Evolutionary conservation across 2,329 filamentous ascomycete species (phyloP), one percentile per base, ranked within the genome.

Genomic region (Thielaviopsis musarum): DNA sequence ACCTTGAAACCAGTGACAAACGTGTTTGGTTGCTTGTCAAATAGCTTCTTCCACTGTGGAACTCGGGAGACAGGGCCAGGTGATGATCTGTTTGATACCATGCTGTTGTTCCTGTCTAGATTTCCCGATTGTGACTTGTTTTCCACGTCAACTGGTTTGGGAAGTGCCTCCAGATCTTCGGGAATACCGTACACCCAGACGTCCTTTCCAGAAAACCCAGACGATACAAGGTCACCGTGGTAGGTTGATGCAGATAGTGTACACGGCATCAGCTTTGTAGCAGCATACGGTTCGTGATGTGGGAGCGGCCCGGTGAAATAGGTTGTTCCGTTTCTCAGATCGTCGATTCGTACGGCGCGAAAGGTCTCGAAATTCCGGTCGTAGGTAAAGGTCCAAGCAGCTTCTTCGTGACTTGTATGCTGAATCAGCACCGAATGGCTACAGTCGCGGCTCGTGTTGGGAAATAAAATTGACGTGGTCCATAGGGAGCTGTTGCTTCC

Each of bases 391-490:
- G 87, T 80, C 85, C 86, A 91, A 62, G 75, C 79, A 26, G 85
- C 82, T 68, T 89, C 87, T 59, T 82, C 79, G 48, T 79, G 72
- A 56, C 72, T 74, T 4, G 78, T 78, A 62, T 81, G 75, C 64
- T 82, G 80, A 17, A 91, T 73, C 53, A 91, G 70, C 1, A 86
- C 82, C 21, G 86, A 85, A 70, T 91, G 86, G 64, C 85, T 89
- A 67, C 86, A 90, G 64, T 88, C 84, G 56, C 82, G 80, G 64
- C 84, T 88, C n/a, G 82, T 84, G 65, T 90, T 88, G 3, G 88
- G 87, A 60, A 91, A 91, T 2, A 93, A 73, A 53, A 93, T 91
- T 38, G 89, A 90, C 0, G 87, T 89, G 6, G 88, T 91, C 88
- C 88, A 93, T 66, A 91, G 78, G 24, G 84, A 80, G 67, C 84